These are phyloP conservation scores for Yamadazyma blattariae DNA, from an alignment of 1,139 yeast genomes.

Conservation along the genomic window DNA sequence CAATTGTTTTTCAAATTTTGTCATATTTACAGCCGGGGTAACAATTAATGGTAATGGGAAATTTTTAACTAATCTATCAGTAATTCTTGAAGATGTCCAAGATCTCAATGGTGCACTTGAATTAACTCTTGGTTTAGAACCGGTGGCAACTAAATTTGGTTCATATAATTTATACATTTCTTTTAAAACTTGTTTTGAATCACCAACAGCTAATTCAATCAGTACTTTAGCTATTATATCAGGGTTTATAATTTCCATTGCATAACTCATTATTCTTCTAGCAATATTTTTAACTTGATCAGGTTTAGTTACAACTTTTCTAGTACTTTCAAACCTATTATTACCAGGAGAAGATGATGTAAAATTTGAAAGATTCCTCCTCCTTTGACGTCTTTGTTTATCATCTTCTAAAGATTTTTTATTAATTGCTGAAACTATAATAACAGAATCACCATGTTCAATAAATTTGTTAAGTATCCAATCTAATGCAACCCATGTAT, in stretches of 20 bases:
- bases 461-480: constrained; percentile 55
- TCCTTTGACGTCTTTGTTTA: constrained; percentile 10
- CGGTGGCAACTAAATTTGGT: constrained; percentile 63
- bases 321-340: constrained; percentile 24
- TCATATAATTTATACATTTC: constrained; percentile 63
- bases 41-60: constrained; percentile 69
- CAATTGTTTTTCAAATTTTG: constrained; percentile 44
- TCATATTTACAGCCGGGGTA: constrained; percentile 66
- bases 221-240: constrained; percentile 52
- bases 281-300: constrained; percentile 34
- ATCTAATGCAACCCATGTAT: constrained; percentile 80
- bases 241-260: constrained; percentile 46
- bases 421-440: constrained; percentile 47
- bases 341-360: constrained; percentile 20
- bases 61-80: constrained; percentile 60
- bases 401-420: not conserved
- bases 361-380: constrained; percentile 10
- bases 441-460: constrained; percentile 62
- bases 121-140: constrained; percentile 49
- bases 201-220: constrained; percentile 63
- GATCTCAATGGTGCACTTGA: constrained; percentile 54
- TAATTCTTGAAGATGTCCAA: constrained; percentile 59
- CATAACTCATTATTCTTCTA: constrained; percentile 44
- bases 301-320: constrained; percentile 26
- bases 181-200: constrained; percentile 52